Conservation (phyloP, 2,329 filamentous ascomycete genomes). For the Ascochyta fabae region DNA sequence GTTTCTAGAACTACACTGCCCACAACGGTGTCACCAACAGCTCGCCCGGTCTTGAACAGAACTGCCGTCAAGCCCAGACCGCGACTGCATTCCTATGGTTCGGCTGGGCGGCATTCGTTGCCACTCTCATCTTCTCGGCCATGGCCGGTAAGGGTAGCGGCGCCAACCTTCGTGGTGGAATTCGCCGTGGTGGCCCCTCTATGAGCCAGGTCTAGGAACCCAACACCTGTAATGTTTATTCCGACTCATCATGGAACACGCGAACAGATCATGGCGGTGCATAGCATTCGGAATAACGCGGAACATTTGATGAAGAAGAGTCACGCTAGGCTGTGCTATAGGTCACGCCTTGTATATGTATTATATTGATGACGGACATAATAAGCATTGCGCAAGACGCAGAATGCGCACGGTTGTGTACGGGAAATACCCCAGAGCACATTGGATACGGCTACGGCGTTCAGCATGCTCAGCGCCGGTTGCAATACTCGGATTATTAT, state of each 20-base stretch:
- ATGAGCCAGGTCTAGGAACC: constrained; percentile 63
- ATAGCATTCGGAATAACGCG: constrained; percentile 5
- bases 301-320: not conserved
- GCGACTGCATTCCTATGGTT: constrained; percentile 81
- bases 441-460: constrained; percentile 2
- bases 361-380: constrained; percentile 15
- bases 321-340: not conserved
- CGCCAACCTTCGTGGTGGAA: constrained; percentile 55
- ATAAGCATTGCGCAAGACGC: constrained; percentile 10
- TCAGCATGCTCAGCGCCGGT: not conserved
- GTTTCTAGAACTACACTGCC: constrained; percentile 49
- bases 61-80: constrained; percentile 78
- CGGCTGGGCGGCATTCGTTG: constrained; percentile 68
- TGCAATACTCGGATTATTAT: constrained; percentile 15
- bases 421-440: constrained; percentile 1
- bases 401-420: not conserved
- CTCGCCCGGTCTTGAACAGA: constrained; percentile 64
- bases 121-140: constrained; percentile 61
- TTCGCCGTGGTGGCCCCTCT: constrained; percentile 54
- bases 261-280: constrained; percentile 23
- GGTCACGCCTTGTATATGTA: constrained; percentile 16
- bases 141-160: constrained; percentile 58
- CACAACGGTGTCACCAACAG: constrained; percentile 68
- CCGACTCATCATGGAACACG: constrained; percentile 37
- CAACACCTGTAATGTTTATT: constrained; percentile 31